Base-by-base conservation (phyloP, 257 asterid genomes). In the Parsonsia alboflavescens region DNA sequence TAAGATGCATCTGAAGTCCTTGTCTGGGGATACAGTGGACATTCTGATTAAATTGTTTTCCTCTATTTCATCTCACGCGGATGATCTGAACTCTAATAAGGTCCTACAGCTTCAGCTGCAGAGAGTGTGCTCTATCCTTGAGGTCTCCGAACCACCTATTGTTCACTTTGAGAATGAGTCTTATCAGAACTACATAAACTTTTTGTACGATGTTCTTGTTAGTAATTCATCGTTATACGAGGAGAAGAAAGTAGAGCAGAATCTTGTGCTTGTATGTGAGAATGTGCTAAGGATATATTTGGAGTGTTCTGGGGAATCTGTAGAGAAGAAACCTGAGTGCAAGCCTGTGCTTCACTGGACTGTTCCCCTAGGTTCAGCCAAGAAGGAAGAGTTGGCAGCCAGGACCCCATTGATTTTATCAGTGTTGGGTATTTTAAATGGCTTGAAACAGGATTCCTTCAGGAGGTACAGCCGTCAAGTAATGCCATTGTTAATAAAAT, bases 141-240 rank as follows among this genome's bases (percentile, higher is more conserved):
- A 90, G 87, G 83, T 92, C 68, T 82, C 99, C 39, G 96, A 90
- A 26, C 97, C 97, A 80, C 99, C 99, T 11, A 66, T 92, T 75
- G 91, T 95, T 78, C 94, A 89, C 84, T 95, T 92, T 77, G 99
- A 95, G 81, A 95, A 88, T 11, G 98, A 95, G 81, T 86, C 93
- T 15, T 87, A 88, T 83, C 92, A 83, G 85, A 85, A 77, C 75
- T 89, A 88, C 85, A 64, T 92, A 12, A 88, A 85, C 83, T 86
- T 88, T 64, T 83, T 92, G 88, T 87, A 87, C 22, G 93, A 85
- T 84, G 80, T 94, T 74, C 86, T 90, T 39, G 74, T 71, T 68
- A 85, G 78, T 39, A 74, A 79, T 82, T 85, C 92, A 61, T 75
- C 82, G 71, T 72, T 84, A 56, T 80, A 83, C 1, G 75, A 87